A percentile compares a stretch with the other conserved stretches of the same genome.
These are phyloP conservation scores for Parietaria judaica DNA, from an alignment of 306 rosid genomes.

Conservation along the genomic window DNA sequence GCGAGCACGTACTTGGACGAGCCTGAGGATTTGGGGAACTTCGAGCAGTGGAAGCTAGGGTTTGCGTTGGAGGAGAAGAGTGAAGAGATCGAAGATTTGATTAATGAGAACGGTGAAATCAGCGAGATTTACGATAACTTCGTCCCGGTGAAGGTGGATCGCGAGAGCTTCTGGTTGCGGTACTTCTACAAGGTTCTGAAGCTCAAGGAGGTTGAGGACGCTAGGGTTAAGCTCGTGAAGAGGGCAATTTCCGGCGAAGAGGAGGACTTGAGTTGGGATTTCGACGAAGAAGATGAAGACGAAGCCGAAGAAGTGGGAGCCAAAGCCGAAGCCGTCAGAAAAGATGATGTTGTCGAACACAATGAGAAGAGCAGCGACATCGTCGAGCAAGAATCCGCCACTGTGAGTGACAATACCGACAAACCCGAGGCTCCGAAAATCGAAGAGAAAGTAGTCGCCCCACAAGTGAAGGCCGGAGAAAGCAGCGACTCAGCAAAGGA, in stretches of 20 bases:
- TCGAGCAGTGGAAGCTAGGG: slow-evolving; percentile 59
- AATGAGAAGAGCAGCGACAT: slow-evolving; percentile 18
- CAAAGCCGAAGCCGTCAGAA: slow-evolving; percentile 16
- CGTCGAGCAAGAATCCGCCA: slow-evolving; percentile 8
- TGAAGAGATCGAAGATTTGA: slow-evolving; percentile 54
- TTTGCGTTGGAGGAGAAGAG: slow-evolving; percentile 47
- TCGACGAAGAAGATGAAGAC: slow-evolving; percentile 50
- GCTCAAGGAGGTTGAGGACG: slow-evolving; percentile 66
- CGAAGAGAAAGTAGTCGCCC: slow-evolving; percentile 25
- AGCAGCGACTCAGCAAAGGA: slow-evolving; percentile 55
- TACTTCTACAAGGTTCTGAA: slow-evolving; percentile 64
- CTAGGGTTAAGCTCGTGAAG: slow-evolving; percentile 73
- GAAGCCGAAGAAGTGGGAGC: slow-evolving; percentile 22
- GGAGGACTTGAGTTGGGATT: slow-evolving; percentile 95
- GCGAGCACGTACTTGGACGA: slow-evolving; percentile 63
- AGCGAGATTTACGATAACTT: slow-evolving; percentile 49
- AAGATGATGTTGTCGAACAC: slow-evolving; percentile 13
- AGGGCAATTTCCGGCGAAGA: slow-evolving; percentile 61
- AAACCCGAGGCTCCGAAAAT: slow-evolving; percentile 26
- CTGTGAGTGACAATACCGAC: slow-evolving; percentile 22
- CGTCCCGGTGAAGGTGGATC: slow-evolving; percentile 47
- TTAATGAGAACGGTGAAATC: slow-evolving; percentile 35
- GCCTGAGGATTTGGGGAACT: slow-evolving; percentile 61
- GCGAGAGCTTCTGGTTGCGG: slow-evolving; percentile 64
- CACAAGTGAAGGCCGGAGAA: slow-evolving; percentile 42